Percentiles rank a stretch among this genome's conserved stretches.
Evolutionary conservation across 352 stramenopile species (phyloP).

Genomic region (Pythium inflatum): DNA sequence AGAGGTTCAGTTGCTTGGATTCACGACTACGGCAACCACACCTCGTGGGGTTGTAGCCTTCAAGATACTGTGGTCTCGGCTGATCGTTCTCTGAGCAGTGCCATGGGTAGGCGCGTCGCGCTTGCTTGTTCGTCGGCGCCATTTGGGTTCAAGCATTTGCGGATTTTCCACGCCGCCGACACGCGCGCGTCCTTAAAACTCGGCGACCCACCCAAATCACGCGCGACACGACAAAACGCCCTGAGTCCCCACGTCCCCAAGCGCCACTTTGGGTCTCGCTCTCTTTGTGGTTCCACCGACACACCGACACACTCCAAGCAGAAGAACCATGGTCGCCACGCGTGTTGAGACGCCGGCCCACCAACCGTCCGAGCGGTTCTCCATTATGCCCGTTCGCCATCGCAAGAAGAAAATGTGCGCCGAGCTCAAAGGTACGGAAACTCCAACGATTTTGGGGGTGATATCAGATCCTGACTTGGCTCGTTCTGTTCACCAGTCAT

Average conservation of each 20-base stretch:
- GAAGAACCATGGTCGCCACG: conserved; percentile 22
- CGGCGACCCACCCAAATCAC: too few relatives aligned
- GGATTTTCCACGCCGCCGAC: conserved; percentile 1
- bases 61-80: neutral
- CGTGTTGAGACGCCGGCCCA: conserved; percentile 24
- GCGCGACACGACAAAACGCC: conserved; percentile 3
- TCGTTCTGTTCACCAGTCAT: conserved; percentile 37
- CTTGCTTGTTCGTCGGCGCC: conserved; percentile 1
- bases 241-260: neutral
- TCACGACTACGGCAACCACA: too few relatives aligned
- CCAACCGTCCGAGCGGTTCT: conserved; percentile 38
- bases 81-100: neutral
- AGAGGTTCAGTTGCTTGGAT: too few relatives aligned
- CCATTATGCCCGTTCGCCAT: conserved; percentile 52
- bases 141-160: conserved; percentile 19
- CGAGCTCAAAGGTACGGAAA: conserved; percentile 47
- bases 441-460: neutral
- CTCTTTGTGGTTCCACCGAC: too few relatives aligned
- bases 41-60: neutral
- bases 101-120: too few relatives aligned
- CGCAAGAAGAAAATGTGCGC: conserved; percentile 56
- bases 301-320: too few relatives aligned
- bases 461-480: neutral
- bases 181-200: too few relatives aligned
- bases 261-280: neutral